Percentiles rank a stretch among this genome's conserved stretches.
Conservation (phyloP, 2,329 filamentous ascomycete genomes). For the Talaromyces sp. region DNA sequence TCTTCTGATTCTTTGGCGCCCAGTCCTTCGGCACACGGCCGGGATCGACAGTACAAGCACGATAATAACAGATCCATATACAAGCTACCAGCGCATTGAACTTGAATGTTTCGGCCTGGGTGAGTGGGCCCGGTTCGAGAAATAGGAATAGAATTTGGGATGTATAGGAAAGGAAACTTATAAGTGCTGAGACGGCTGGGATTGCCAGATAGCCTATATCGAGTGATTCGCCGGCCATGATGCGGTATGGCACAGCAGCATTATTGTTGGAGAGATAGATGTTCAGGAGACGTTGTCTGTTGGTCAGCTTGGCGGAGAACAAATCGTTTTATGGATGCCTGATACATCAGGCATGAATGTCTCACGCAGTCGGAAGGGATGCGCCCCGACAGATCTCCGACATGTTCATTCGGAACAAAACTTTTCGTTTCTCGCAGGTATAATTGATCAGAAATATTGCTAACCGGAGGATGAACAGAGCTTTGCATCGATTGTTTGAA, state of each 20-base stretch:
- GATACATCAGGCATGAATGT: not conserved
- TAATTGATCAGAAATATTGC: too few species aligned
- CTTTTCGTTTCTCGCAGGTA: too few species aligned
- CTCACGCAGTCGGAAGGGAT: not conserved
- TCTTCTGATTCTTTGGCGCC: slow-evolving; percentile 18
- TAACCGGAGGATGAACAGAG: too few species aligned
- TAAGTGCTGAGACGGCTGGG: slow-evolving; percentile 50
- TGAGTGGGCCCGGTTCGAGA: slow-evolving; percentile 52
- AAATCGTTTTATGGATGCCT: not conserved
- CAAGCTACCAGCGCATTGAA: slow-evolving; percentile 53
- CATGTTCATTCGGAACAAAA: not conserved
- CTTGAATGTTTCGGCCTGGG: slow-evolving; percentile 44
- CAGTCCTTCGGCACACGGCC: slow-evolving; percentile 49
- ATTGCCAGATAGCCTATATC: slow-evolving; percentile 40
- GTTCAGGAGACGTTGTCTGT: not conserved
- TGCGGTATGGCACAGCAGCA: too few species aligned
- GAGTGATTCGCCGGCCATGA: slow-evolving; percentile 15
- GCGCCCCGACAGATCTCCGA: not conserved
- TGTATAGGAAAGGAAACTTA: slow-evolving; percentile 55
- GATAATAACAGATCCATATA: slow-evolving; percentile 55
- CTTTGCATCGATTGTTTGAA: not conserved
- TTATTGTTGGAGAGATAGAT: not conserved
- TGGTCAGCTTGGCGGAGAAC: not conserved
- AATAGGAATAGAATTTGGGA: slow-evolving; percentile 55
- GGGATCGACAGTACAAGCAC: slow-evolving; percentile 56